These are phyloP conservation scores for Anastatica hierochuntica DNA, from an alignment of 345 rosid species.

Conservation along the genomic window DNA sequence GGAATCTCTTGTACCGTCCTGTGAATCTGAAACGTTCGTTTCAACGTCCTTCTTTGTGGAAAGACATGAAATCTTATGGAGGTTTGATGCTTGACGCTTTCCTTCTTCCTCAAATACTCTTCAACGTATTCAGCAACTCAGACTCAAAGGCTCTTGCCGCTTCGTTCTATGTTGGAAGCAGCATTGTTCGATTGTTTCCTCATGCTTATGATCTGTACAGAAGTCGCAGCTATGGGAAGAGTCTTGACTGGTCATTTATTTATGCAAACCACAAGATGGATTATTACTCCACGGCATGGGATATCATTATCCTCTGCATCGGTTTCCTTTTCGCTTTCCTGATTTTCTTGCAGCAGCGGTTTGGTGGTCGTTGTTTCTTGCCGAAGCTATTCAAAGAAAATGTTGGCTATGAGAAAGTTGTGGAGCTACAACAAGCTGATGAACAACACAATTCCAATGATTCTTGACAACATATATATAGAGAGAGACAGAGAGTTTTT, in stretches of 20 bases:
- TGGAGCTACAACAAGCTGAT: conserved; percentile 24
- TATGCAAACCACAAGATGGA: conserved; percentile 74
- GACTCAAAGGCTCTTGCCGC: conserved; percentile 40
- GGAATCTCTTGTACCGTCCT: neutral
- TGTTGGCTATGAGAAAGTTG: conserved; percentile 52
- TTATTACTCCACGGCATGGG: conserved; percentile 79
- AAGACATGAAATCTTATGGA: conserved; percentile 55
- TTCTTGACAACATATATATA: too few species aligned
- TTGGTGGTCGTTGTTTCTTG: conserved; percentile 53
- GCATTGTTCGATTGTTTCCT: conserved; percentile 56
- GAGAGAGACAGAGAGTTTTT: too few species aligned
- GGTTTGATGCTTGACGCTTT: conserved; percentile 75
- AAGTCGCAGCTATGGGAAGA: conserved; percentile 45
- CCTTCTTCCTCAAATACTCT: conserved; percentile 72
- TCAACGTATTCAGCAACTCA: conserved; percentile 50
- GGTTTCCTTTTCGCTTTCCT: conserved; percentile 48
- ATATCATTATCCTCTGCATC: conserved; percentile 47
- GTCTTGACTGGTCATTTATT: conserved; percentile 49
- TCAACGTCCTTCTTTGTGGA: conserved; percentile 46
- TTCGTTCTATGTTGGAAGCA: conserved; percentile 51
- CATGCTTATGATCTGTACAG: conserved; percentile 85
- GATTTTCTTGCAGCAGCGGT: conserved; percentile 64
- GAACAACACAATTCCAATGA: conserved; percentile 5
- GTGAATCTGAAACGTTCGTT: conserved; percentile 8
- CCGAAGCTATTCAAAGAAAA: conserved; percentile 43